A percentile compares a stretch with the other conserved stretches of the same genome.
These are phyloP conservation scores for Penicillium simplicissimum DNA, from an alignment of 495 filamentous ascomycete genomes.

Conservation along the genomic window DNA sequence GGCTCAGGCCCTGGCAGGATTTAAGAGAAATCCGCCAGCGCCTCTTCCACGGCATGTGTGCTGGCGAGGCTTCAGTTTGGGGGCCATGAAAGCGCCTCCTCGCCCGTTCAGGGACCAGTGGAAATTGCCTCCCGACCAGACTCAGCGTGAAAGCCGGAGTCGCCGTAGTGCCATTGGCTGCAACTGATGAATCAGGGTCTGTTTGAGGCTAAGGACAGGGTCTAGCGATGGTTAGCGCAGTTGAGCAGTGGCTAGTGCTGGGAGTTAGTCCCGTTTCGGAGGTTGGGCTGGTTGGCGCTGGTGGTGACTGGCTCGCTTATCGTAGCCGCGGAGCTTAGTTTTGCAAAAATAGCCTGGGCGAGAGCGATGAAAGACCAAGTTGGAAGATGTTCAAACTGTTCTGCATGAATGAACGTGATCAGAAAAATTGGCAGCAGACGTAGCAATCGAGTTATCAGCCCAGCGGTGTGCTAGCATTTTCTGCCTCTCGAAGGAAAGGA, in stretches of 20 bases:
- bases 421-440: not conserved
- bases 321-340: not conserved
- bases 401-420: not conserved
- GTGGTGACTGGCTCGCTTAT: slow-evolving; percentile 1
- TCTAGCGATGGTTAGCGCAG: not conserved
- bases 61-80: slow-evolving; percentile 3
- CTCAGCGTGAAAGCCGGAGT: not conserved
- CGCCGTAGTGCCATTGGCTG: not conserved
- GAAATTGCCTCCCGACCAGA: not conserved
- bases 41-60: not conserved
- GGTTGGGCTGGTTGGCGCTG: not conserved
- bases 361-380: not conserved
- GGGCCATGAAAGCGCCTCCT: slow-evolving; percentile 2
- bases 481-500: not conserved
- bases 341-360: slow-evolving; percentile 1
- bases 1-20: not conserved
- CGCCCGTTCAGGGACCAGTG: not conserved
- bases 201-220: not conserved
- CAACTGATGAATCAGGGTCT: not conserved
- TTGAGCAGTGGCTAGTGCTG: not conserved
- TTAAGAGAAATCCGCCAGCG: not conserved
- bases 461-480: not conserved
- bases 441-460: not conserved
- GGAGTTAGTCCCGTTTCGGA: not conserved
- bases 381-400: not conserved